phyloP scores from a whole-genome alignment of 2,329 filamentous ascomycete species.

The Trichoderma sp. region DNA sequence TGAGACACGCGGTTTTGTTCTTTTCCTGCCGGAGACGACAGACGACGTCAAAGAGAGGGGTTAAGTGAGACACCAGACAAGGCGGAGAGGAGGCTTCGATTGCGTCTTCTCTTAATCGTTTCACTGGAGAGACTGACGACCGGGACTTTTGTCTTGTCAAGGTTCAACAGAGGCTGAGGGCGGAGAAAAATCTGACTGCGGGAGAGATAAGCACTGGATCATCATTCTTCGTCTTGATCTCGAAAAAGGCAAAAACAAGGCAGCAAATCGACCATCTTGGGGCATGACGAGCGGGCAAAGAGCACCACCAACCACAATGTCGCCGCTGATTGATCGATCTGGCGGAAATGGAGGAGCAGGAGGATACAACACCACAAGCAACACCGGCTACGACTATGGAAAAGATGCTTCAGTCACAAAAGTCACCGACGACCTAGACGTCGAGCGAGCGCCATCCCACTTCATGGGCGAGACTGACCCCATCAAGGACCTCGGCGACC shows the following conservation, averaged over 20 bases:
- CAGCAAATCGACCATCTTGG: neutral
- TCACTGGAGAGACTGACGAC: neutral
- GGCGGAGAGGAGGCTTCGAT: neutral
- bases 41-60: neutral
- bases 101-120: neutral
- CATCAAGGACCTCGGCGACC: conserved; percentile 8
- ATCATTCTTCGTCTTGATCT: neutral
- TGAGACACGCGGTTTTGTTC: neutral
- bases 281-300: conserved; percentile 18
- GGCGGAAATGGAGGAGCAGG: neutral
- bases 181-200: neutral
- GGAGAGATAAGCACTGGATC: neutral
- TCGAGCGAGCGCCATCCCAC: neutral
- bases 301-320: conserved; percentile 5
- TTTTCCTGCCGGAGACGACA: neutral
- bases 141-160: neutral
- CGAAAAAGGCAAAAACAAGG: neutral
- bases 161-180: neutral
- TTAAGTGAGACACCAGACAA: neutral
- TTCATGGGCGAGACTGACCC: neutral
- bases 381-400: neutral
- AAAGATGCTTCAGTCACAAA: neutral
- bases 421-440: neutral
- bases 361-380: conserved; percentile 15
- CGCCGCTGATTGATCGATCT: conserved; percentile 16